phyloP scores from a whole-genome alignment of 2,329 filamentous ascomycete species.

The Trichophaea hybrida region DNA sequence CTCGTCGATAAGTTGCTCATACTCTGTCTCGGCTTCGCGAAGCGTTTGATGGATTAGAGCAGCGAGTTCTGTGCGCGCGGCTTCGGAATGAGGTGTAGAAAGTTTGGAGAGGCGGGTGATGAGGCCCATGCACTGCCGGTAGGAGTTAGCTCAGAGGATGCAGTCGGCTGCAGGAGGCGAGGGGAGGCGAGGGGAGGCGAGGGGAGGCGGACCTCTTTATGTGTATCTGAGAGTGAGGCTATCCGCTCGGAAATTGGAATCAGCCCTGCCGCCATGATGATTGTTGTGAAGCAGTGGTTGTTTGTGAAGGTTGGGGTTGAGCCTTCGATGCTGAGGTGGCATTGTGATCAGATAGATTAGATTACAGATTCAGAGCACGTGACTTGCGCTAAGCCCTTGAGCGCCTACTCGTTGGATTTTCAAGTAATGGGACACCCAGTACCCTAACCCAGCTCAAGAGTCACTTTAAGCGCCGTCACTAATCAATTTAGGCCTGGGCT shows the following conservation, averaged over 20 bases:
- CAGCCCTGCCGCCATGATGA: not conserved
- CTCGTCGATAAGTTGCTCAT: constrained; percentile 28
- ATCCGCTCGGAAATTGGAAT: constrained; percentile 25
- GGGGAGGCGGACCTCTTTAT: constrained; percentile 23
- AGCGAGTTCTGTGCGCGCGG: constrained; percentile 24
- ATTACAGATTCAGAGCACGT: too few species aligned
- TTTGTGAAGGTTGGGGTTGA: too few species aligned
- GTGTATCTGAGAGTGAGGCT: constrained; percentile 24
- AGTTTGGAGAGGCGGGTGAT: constrained; percentile 46
- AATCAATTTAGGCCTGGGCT: too few species aligned
- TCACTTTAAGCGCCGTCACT: too few species aligned
- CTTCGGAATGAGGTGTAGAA: constrained; percentile 27
- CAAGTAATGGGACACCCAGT: too few species aligned
- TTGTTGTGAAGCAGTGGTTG: too few species aligned
- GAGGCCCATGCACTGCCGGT: constrained; percentile 30
- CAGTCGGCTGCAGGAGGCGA: not conserved
- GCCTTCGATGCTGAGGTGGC: too few species aligned
- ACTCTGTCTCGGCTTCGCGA: constrained; percentile 34
- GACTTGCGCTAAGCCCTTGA: too few species aligned
- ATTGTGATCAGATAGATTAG: too few species aligned
- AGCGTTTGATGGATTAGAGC: constrained; percentile 25
- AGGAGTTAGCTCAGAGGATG: not conserved
- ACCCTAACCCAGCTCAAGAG: too few species aligned
- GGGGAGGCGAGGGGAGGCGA: not conserved
- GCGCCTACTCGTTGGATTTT: too few species aligned